phyloP scores from a whole-genome alignment of 2,329 filamentous ascomycete species.

The Cladophialophora yegresii region DNA sequence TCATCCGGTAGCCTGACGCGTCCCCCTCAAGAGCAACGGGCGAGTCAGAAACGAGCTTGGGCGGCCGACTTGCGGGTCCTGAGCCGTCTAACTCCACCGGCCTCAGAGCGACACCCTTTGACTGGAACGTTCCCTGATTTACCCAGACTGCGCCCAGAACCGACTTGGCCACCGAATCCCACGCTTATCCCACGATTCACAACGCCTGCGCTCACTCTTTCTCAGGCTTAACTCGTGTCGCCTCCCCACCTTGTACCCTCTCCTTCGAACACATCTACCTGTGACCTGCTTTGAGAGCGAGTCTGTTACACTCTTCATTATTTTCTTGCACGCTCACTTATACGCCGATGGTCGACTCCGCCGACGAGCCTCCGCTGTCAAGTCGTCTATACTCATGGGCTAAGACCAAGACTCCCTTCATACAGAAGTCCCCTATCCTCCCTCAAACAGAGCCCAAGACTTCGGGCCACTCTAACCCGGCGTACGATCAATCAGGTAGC shows the following conservation, averaged over 20 bases:
- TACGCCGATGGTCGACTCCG: slow-evolving; percentile 57
- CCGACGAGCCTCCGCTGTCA: slow-evolving; percentile 54
- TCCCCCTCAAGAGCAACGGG: neutral
- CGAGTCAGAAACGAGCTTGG: neutral
- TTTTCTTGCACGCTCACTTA: slow-evolving; percentile 28
- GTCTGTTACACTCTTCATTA: slow-evolving; percentile 30
- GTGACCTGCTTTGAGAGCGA: slow-evolving; percentile 34
- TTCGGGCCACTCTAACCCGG: slow-evolving; percentile 26
- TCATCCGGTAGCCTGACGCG: slow-evolving; percentile 21
- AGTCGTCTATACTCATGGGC: slow-evolving; percentile 55
- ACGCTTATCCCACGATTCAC: slow-evolving; percentile 12
- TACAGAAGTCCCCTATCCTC: slow-evolving; percentile 23
- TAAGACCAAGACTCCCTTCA: slow-evolving; percentile 47
- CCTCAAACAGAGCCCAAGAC: slow-evolving; percentile 24
- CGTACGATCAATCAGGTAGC: slow-evolving; percentile 33
- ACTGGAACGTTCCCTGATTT: slow-evolving; percentile 6
- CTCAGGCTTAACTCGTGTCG: slow-evolving; percentile 11
- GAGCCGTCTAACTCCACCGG: neutral
- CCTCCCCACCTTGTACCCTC: slow-evolving; percentile 14
- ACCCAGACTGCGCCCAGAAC: slow-evolving; percentile 8
- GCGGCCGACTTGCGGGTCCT: neutral
- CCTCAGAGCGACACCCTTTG: neutral
- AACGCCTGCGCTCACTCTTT: slow-evolving; percentile 12
- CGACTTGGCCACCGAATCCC: slow-evolving; percentile 3
- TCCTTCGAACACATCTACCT: slow-evolving; percentile 14